These are phyloP conservation scores for Eucalyptus pumila DNA, from an alignment of 345 rosid genomes.

Conservation along the genomic window DNA sequence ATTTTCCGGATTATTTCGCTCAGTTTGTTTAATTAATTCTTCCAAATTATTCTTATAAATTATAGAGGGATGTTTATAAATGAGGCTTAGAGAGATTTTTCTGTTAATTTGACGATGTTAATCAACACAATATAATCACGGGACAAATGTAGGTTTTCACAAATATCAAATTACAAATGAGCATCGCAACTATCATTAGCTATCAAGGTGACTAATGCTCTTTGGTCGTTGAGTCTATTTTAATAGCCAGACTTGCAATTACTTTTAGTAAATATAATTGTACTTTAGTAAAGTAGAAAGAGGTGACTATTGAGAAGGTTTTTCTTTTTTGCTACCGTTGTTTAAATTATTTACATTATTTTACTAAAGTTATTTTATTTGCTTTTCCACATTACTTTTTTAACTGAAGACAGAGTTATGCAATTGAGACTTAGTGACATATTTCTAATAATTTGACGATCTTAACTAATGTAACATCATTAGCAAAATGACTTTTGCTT, in stretches of 20 bases:
- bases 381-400: neutral
- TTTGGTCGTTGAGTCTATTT: neutral
- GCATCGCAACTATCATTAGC: neutral
- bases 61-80: no score
- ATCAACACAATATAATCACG: neutral
- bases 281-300: neutral
- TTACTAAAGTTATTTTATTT: neutral
- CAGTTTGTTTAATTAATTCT: no score
- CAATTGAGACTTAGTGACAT: neutral
- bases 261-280: no score
- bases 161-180: neutral
- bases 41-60: no score
- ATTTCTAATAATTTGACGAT: neutral
- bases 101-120: neutral
- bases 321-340: no score
- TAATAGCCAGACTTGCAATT: neutral
- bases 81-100: no score
- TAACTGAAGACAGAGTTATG: neutral
- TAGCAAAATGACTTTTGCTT: neutral
- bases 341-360: neutral
- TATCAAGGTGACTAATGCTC: neutral
- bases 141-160: neutral
- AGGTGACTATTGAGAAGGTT: neutral
- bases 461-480: neutral
- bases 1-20: no score